These are phyloP conservation scores for Solanum etuberosum DNA, from an alignment of 257 asterid genomes.

Conservation along the genomic window DNA sequence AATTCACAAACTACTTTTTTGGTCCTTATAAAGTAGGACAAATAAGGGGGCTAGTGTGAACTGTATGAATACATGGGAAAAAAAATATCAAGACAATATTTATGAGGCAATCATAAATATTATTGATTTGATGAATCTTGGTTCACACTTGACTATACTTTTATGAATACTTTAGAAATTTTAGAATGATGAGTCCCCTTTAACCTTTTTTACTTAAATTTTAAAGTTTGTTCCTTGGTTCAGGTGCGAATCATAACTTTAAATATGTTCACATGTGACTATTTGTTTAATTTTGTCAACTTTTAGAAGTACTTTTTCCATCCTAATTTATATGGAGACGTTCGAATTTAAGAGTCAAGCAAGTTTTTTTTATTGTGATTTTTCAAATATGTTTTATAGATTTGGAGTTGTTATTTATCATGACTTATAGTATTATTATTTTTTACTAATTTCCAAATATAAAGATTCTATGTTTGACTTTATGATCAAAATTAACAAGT, in stretches of 20 bases:
- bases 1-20: neutral
- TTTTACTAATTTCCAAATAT: neutral
- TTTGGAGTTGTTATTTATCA: no score
- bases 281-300: neutral
- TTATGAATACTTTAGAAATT: no score
- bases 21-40: neutral
- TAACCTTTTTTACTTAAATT: no score
- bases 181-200: no score
- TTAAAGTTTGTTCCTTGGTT: no score
- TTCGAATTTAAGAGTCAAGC: neutral
- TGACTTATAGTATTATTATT: neutral
- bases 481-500: neutral
- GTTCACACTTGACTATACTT: neutral
- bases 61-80: neutral
- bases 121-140: neutral
- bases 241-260: neutral
- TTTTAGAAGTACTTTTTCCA: no score
- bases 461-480: no score
- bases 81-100: neutral
- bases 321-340: neutral
- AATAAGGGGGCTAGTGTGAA: neutral
- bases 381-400: no score
- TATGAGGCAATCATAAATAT: neutral
- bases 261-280: neutral
- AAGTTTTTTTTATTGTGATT: no score